Conservation (phyloP, 495 filamentous ascomycete species). For the Baudoinia panamericana region DNA sequence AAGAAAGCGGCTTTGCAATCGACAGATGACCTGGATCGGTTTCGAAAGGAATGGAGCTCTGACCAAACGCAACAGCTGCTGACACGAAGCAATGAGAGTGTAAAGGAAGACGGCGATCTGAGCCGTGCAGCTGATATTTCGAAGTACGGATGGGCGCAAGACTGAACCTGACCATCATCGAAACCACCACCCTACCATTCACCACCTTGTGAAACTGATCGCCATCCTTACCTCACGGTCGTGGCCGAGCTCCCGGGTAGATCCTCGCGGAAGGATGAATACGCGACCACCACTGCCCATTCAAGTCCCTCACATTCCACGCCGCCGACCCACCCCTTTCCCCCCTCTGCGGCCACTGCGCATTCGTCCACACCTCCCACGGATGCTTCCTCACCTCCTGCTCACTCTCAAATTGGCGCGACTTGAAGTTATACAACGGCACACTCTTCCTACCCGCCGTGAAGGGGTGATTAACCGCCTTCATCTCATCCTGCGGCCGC, state of each 20-base stretch:
- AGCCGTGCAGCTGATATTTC: conserved; percentile 2
- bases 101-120: conserved; percentile 6
- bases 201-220: too few species aligned
- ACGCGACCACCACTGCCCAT: conserved; percentile 3
- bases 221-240: background rate
- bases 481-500: conserved; percentile 5
- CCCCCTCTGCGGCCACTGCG: conserved; percentile 6
- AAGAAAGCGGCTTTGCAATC: conserved; percentile 7
- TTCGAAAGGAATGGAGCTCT: conserved; percentile 5
- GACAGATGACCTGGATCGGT: conserved; percentile 4
- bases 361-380: conserved; percentile 9
- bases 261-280: conserved; percentile 2
- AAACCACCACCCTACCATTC: too few species aligned
- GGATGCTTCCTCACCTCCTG: background rate
- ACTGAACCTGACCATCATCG: too few species aligned
- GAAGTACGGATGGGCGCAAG: conserved; percentile 7
- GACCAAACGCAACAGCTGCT: conserved; percentile 8
- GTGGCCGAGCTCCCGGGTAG: conserved; percentile 8
- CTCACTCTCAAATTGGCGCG: conserved; percentile 5
- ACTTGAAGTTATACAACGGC: conserved; percentile 11
- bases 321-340: background rate
- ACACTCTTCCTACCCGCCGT: background rate
- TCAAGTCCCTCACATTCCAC: background rate
- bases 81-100: conserved; percentile 4
- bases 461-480: background rate